Base-by-base conservation (phyloP, 768 basidiomycete species). In the Lepiota brunneoincarnata region DNA sequence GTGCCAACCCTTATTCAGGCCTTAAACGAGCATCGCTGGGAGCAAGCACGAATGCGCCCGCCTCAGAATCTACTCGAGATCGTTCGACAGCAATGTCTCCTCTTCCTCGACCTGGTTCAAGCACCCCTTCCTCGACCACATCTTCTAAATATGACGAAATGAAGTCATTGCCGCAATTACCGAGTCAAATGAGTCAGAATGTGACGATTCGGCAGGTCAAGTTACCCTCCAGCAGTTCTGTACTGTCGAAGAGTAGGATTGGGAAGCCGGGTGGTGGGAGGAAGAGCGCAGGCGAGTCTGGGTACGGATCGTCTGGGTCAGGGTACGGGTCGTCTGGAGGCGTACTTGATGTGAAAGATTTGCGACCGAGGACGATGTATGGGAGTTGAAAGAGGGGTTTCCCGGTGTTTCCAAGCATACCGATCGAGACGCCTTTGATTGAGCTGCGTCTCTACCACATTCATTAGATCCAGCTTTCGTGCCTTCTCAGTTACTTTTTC, bases 1-100 rank as follows among this genome's bases (percentile, higher is more conserved):
- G 72, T 15, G 62, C 65, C 66, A 76, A 67, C 54, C 70, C 69
- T 48, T 71, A 69, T 56, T 62, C 63, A 20, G 51, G 41, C 44
- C 78, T 80, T 37, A 86, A 89, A 61, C 78, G 86, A 51, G 78
- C 82, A 17, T 89, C 87, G 2, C 63, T 87, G n/a, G 83, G 84
- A 45, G 69, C 79, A 11, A 76, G 72, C 59, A 67, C 75, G 46
- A 52, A 59, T 60, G 57, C 65, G 63, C 65, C 64, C 61, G 65
- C 62, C 56, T 60, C 65, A 51, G 62, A 65, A 7, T 62, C 57
- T 6, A 59, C 55, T 40, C 72, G 72, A 28, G 74, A 73, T 48
- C 64, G 70, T 20, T 67, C 71, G 9, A 64, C 59, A 9, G 72
- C 72, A 10, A 67, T 72, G 65, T 63, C 71, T 39, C 66, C 72